Evolutionary conservation across 257 asterid genomes (phyloP), one percentile per base, ranked within the genome.

Genomic region (Leptodermis oblonga): DNA sequence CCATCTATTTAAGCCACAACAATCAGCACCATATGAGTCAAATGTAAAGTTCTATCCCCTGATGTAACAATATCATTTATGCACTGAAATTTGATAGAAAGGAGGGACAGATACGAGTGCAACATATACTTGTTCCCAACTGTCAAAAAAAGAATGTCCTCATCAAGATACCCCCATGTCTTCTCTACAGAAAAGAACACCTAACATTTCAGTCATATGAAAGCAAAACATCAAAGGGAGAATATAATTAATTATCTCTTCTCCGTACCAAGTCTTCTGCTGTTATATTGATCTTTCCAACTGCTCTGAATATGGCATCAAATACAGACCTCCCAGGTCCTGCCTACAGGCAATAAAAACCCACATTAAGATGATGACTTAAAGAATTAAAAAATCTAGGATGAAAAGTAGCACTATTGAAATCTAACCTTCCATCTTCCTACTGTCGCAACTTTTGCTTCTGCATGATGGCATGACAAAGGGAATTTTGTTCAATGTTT

Each of bases 251-350:
- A 52, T 36, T 36, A 41, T 49, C 25, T 59, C 53, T 18, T 31
- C 3, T 58, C 63, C 83, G 26, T 90, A 94, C 99, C 97, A 94
- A 81, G 79, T 94, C 99, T 82, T 94, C 99, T 41, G 99, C 99
- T 82, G 86, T 81, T 65, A 94, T 94, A 78, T 85, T 87, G 79
- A 94, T 86, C 68, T 89, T 90, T 74, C 99, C 99, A 67, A 86
- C 92, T 70, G 86, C 86, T 73, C 75, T 58, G 65, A 74, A 84
- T 67, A 94, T 86, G 74, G 97, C 90, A 73, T 94, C 95, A 71
- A 94, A 91, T 49, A 91, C 80, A 76, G 96, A 76, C 65, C 81
- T 85, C 74, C 97, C 95, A 68, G 99, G 99, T 76, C 99, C 99
- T 70, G 81, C 96, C 99, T 93, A 85, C 82, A 71, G 84, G 60